A percentile compares a stretch with the other conserved stretches of the same genome.
phyloP scores from a whole-genome alignment of 148 eudicot genomes.

The Diospyros kaki region DNA sequence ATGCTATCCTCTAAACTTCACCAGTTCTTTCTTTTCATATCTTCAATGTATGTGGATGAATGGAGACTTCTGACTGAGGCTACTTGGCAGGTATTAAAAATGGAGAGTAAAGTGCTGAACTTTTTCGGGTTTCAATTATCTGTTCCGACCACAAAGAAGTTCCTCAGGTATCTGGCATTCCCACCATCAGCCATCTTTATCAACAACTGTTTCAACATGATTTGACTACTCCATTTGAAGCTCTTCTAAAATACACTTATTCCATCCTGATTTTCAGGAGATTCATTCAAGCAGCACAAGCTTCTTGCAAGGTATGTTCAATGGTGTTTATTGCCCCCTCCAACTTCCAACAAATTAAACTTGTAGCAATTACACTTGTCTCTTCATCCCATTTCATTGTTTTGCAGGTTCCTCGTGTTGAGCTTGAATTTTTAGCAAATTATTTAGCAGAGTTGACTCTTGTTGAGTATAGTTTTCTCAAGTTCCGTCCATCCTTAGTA shows the following conservation, averaged over 20 bases:
- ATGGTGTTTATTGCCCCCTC: neutral
- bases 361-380: neutral
- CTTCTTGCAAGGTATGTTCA: slow-evolving; percentile 42
- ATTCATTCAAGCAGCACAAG: slow-evolving; percentile 75
- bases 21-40: neutral
- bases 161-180: slow-evolving; percentile 53
- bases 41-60: neutral
- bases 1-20: neutral
- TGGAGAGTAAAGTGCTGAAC: slow-evolving; percentile 74
- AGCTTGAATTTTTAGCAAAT: slow-evolving; percentile 78
- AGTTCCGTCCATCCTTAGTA: slow-evolving; percentile 67
- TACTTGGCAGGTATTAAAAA: slow-evolving; percentile 61
- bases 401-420: slow-evolving; percentile 52
- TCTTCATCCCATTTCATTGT: neutral
- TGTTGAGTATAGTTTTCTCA: slow-evolving; percentile 66
- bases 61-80: slow-evolving; percentile 11
- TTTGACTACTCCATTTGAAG: neutral
- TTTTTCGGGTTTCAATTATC: slow-evolving; percentile 64
- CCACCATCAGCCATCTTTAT: slow-evolving; percentile 4
- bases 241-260: slow-evolving; percentile 5
- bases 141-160: slow-evolving; percentile 77
- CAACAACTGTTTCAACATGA: neutral
- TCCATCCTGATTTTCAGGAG: slow-evolving; percentile 40
- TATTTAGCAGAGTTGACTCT: slow-evolving; percentile 87
- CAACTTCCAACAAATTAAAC: neutral